A percentile compares a stretch with the other conserved stretches of the same genome.
These are phyloP conservation scores for Boletus huronensis DNA, from an alignment of 768 basidiomycete genomes.

Conservation along the genomic window DNA sequence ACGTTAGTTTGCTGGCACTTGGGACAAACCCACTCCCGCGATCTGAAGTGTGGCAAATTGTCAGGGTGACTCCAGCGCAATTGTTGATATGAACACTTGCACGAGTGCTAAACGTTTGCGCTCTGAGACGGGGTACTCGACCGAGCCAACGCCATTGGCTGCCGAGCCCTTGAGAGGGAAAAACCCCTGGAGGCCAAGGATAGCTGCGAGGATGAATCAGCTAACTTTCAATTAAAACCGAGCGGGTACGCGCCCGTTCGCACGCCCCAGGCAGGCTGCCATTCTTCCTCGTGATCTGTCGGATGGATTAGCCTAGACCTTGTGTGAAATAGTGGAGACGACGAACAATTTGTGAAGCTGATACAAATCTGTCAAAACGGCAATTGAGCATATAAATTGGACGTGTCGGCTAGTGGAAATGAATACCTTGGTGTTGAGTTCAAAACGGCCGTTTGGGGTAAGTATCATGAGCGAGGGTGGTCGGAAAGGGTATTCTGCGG, in stretches of 20 bases:
- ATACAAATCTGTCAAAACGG: constrained; percentile 69
- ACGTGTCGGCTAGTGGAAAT: constrained; percentile 12
- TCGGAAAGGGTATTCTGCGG: constrained; percentile 94
- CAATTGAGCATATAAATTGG: constrained; percentile 5
- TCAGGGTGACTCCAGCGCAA: constrained; percentile 8
- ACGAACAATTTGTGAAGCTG: constrained; percentile 85
- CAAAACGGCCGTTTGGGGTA: constrained; percentile 96
- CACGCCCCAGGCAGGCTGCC: constrained; percentile 99
- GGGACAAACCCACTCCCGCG: constrained; percentile 77
- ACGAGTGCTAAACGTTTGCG: constrained; percentile 72
- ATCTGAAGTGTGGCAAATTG: constrained; percentile 42
- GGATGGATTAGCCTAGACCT: constrained; percentile 29
- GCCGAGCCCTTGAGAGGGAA: constrained; percentile 87
- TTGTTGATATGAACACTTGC: constrained; percentile 44
- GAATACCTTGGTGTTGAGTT: constrained; percentile 88
- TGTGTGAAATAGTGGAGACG: constrained; percentile 13
- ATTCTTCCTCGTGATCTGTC: constrained; percentile 89
- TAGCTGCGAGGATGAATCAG: constrained; percentile 47
- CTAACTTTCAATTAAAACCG: constrained; percentile 8
- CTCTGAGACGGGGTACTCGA: constrained; percentile 73
- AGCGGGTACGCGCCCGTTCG: constrained; percentile 64
- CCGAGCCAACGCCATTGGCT: constrained; percentile 82
- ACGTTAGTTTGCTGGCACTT: constrained; percentile 67
- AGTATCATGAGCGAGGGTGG: constrained; percentile 95
- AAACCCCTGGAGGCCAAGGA: constrained; percentile 85